These are phyloP conservation scores for Calonectria hawksworthii DNA, from an alignment of 2,329 filamentous ascomycete genomes.

Conservation along the genomic window DNA sequence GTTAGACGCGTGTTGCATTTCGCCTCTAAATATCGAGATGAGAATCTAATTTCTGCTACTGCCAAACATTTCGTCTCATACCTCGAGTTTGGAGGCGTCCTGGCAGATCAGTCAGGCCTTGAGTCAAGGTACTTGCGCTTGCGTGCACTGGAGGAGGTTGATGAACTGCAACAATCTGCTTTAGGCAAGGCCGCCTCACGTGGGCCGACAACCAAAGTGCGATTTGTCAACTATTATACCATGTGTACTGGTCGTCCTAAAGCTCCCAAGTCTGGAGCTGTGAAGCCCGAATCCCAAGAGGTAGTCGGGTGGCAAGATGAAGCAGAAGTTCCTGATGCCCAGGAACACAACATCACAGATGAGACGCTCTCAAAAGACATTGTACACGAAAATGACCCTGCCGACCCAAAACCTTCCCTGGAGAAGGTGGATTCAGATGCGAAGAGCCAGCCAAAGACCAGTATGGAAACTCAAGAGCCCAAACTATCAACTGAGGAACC, in stretches of 20 bases:
- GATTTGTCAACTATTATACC: slow-evolving; percentile 93
- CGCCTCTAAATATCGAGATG: slow-evolving; percentile 81
- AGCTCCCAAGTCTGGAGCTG: slow-evolving; percentile 36
- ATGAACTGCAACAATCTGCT: slow-evolving; percentile 61
- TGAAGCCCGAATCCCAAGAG: slow-evolving; percentile 4
- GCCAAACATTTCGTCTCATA: slow-evolving; percentile 83
- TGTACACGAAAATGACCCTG: not conserved
- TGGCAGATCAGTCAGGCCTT: slow-evolving; percentile 82
- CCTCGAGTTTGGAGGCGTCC: slow-evolving; percentile 84
- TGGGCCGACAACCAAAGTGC: slow-evolving; percentile 65
- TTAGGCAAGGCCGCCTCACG: slow-evolving; percentile 31
- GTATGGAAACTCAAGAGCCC: slow-evolving; percentile 28
- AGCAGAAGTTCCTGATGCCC: slow-evolving; percentile 8
- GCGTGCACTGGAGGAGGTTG: slow-evolving; percentile 78
- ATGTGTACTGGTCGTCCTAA: slow-evolving; percentile 82
- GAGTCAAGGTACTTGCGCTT: slow-evolving; percentile 78
- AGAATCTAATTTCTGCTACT: slow-evolving; percentile 78
- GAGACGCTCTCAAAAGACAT: not conserved
- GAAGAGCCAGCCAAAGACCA: slow-evolving; percentile 4
- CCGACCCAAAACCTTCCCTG: slow-evolving; percentile 19
- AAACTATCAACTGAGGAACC: slow-evolving; percentile 39
- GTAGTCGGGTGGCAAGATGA: slow-evolving; percentile 15
- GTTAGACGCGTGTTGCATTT: slow-evolving; percentile 81
- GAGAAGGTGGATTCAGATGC: slow-evolving; percentile 11
- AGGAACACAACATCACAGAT: not conserved